Evolutionary conservation across 2,329 filamentous ascomycete species (phyloP).

Genomic region (Cladophialophora immunda): DNA sequence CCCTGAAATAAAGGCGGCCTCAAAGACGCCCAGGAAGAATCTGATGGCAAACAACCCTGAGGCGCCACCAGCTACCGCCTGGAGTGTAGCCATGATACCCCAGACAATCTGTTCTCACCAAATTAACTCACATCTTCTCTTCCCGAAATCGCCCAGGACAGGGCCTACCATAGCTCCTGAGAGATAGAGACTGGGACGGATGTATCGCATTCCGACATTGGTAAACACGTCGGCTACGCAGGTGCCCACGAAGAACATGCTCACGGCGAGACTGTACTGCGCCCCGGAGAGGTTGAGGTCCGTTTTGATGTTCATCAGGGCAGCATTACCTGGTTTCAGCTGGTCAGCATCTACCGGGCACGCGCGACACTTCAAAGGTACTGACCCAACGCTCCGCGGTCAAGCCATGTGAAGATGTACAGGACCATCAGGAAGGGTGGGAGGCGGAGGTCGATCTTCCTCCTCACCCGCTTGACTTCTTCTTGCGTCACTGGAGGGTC

Average conservation of each 20-base stretch:
- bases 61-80: constrained; percentile 24
- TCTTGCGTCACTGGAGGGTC: constrained; percentile 26
- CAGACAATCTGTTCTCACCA: constrained; percentile 12
- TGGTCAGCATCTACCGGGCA: background rate
- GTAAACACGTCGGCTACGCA: constrained; percentile 28
- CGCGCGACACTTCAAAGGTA: background rate
- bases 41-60: constrained; percentile 24
- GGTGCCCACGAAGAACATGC: constrained; percentile 32
- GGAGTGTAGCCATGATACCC: constrained; percentile 27
- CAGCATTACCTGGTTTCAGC: constrained; percentile 20
- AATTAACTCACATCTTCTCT: background rate
- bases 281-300: constrained; percentile 25
- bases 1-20: constrained; percentile 26
- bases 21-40: constrained; percentile 30
- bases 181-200: constrained; percentile 27
- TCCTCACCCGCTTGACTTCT: constrained; percentile 16
- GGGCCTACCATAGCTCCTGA: constrained; percentile 25
- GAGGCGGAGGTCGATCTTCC: constrained; percentile 26
- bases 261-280: constrained; percentile 26
- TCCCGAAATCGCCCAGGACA: too few relatives aligned
- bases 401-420: constrained; percentile 32
- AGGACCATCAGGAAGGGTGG: constrained; percentile 27
- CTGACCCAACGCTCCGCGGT: constrained; percentile 26
- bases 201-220: constrained; percentile 32
- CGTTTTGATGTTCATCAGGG: constrained; percentile 27